These are phyloP conservation scores for Fusarium nematophilum DNA, from an alignment of 2,329 filamentous ascomycete genomes.

Conservation along the genomic window DNA sequence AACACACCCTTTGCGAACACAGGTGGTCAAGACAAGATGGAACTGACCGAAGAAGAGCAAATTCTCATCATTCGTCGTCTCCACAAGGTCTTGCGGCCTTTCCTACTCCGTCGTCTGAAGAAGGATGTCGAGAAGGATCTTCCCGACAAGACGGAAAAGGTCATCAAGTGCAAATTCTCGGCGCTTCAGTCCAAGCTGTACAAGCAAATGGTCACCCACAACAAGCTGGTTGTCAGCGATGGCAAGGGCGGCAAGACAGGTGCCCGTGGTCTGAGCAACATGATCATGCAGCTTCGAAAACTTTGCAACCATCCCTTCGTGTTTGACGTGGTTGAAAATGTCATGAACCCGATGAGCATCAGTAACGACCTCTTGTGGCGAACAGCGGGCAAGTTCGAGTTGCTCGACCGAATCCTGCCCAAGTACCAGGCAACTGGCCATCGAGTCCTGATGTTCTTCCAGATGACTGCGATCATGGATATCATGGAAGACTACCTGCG, in stretches of 20 bases:
- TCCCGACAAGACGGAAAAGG: conserved; percentile 98
- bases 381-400: conserved; percentile 95
- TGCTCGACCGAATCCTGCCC: conserved; percentile 89
- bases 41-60: conserved; percentile 99
- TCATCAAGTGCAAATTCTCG: conserved; percentile 99
- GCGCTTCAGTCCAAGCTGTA: conserved; percentile 93
- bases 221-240: conserved; percentile 93
- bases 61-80: conserved; percentile 97
- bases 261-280: conserved; percentile 96
- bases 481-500: conserved; percentile 99
- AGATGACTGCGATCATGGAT: conserved; percentile 99
- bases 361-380: conserved; percentile 97
- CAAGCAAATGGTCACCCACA: conserved; percentile 96
- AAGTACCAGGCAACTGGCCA: conserved; percentile 94
- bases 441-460: conserved; percentile 99
- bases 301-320: conserved; percentile 99
- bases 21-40: conserved; percentile 98
- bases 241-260: conserved; percentile 95
- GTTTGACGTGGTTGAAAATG: conserved; percentile 96
- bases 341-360: conserved; percentile 90
- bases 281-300: conserved; percentile 99
- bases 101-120: conserved; percentile 97
- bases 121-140: conserved; percentile 99
- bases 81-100: conserved; percentile 96
- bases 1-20: conserved; percentile 99